Conservation (phyloP, 805 yeast species). For the Metschnikowia cerradonensis region DNA sequence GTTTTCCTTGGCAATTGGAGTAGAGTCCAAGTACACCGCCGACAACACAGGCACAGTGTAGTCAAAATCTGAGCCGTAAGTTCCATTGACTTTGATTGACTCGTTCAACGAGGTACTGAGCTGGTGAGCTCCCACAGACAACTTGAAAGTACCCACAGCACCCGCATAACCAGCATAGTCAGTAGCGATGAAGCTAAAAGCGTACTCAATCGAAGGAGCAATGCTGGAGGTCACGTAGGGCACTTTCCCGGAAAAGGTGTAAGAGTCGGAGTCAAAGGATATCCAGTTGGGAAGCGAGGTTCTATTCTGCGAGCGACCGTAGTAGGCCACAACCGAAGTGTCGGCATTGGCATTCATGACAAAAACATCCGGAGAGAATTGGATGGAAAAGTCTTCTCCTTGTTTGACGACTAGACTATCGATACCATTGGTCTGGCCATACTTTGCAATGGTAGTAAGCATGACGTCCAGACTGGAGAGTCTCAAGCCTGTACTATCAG, state of each 20-base stretch:
- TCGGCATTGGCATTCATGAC: conserved; percentile 38
- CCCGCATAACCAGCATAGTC: conserved; percentile 75
- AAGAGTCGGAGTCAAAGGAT: conserved; percentile 54
- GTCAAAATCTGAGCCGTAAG: conserved; percentile 52
- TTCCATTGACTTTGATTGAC: conserved; percentile 60
- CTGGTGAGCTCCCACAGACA: conserved; percentile 85
- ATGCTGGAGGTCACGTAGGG: conserved; percentile 81
- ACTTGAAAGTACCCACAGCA: conserved; percentile 61
- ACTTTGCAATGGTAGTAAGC: conserved; percentile 50
- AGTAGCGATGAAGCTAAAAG: conserved; percentile 71
- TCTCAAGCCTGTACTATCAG: conserved; percentile 52
- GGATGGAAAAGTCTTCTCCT: conserved; percentile 59
- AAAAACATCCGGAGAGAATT: conserved; percentile 63
- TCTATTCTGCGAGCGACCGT: conserved; percentile 77
- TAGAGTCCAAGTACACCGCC: conserved; percentile 62
- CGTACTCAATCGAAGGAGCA: conserved; percentile 79
- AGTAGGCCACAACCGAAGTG: conserved; percentile 57
- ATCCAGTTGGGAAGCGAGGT: conserved; percentile 93
- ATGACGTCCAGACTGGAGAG: conserved; percentile 42
- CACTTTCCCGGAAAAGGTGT: conserved; percentile 80
- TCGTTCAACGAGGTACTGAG: conserved; percentile 63
- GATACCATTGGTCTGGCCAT: conserved; percentile 74
- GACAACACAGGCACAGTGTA: conserved; percentile 59
- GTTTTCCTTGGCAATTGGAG: conserved; percentile 42
- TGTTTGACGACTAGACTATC: conserved; percentile 73